Conservation (phyloP, 176 grass and related monocot species). For the Phragmites australis region DNA sequence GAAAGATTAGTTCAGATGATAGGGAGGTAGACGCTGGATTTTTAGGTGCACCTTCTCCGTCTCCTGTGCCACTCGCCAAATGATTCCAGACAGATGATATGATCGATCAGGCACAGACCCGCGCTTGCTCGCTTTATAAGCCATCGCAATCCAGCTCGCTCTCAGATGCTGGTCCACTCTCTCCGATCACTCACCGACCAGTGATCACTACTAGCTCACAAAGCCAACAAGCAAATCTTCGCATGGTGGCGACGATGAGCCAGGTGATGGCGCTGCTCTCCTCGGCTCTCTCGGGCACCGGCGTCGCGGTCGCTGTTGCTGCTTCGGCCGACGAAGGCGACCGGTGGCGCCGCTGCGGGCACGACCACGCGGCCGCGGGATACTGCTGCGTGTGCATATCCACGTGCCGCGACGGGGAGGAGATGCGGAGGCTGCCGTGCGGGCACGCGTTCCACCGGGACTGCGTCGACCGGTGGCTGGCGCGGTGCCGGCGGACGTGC, state of each 20-base stretch:
- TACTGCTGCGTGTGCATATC: slow-evolving; percentile 81
- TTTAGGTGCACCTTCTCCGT: slow-evolving; percentile 45
- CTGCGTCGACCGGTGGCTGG: slow-evolving; percentile 75
- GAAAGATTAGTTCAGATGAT: slow-evolving; percentile 23
- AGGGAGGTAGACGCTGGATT: not conserved
- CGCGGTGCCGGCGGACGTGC: slow-evolving; percentile 62
- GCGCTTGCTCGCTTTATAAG: slow-evolving; percentile 28
- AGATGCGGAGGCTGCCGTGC: slow-evolving; percentile 59
- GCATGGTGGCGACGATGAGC: slow-evolving; percentile 34
- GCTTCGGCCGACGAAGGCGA: slow-evolving; percentile 6
- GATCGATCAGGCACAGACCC: not conserved
- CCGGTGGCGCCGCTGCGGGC: slow-evolving; percentile 5
- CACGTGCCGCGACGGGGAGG: slow-evolving; percentile 46
- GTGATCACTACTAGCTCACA: not conserved
- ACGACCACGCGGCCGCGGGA: slow-evolving; percentile 4
- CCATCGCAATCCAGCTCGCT: not conserved
- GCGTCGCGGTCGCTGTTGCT: not conserved
- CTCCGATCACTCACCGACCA: not conserved
- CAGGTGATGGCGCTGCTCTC: slow-evolving; percentile 53
- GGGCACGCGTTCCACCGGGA: slow-evolving; percentile 71
- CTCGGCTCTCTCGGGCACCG: slow-evolving; percentile 34
- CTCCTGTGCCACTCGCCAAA: not conserved
- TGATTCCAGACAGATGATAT: slow-evolving; percentile 17
- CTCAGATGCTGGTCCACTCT: slow-evolving; percentile 7
- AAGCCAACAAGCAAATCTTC: not conserved